A percentile compares a stretch with the other conserved stretches of the same genome.
These are phyloP conservation scores for Colletotrichum acutatum DNA, from an alignment of 2,329 filamentous ascomycete genomes.

Conservation along the genomic window DNA sequence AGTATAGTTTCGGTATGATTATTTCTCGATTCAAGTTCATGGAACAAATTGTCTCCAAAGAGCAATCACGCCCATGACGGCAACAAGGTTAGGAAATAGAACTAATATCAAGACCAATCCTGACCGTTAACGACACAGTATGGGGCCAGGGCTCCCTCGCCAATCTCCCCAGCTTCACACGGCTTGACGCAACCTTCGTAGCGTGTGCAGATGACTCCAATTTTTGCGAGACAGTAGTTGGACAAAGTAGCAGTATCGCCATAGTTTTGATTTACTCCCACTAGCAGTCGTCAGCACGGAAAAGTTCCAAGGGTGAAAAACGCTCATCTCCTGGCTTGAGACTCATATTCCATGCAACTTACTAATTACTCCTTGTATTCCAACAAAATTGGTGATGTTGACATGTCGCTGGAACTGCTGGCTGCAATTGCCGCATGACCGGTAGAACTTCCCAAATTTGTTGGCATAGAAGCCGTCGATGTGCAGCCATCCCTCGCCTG, in stretches of 20 bases:
- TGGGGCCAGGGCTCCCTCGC: slow-evolving; percentile 9
- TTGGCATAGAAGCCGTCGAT: slow-evolving; percentile 1
- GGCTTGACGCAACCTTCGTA: slow-evolving; percentile 19
- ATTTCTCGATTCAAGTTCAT: no score
- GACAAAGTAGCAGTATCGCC: slow-evolving; percentile 46
- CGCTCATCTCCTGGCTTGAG: not conserved
- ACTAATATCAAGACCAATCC: not conserved
- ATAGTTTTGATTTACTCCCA: slow-evolving; percentile 53
- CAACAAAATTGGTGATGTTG: slow-evolving; percentile 28
- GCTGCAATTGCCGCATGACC: slow-evolving; percentile 12
- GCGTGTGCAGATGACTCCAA: slow-evolving; percentile 15
- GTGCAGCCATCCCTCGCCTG: slow-evolving; percentile 5
- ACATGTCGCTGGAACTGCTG: slow-evolving; percentile 20
- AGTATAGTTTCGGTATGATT: no score
- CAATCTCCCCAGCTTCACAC: slow-evolving; percentile 15
- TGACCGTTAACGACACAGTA: slow-evolving; percentile 16
- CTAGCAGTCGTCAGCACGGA: slow-evolving; percentile 23
- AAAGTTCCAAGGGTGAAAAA: no score
- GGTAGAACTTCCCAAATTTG: slow-evolving; percentile 9
- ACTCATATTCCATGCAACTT: not conserved
- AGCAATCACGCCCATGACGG: no score
- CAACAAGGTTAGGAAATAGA: no score
- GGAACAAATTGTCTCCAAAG: no score
- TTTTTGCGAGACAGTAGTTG: slow-evolving; percentile 38
- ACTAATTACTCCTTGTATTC: slow-evolving; percentile 19